Evolutionary conservation across 257 asterid genomes (phyloP).

Genomic region (Solanum tarapatanum): DNA sequence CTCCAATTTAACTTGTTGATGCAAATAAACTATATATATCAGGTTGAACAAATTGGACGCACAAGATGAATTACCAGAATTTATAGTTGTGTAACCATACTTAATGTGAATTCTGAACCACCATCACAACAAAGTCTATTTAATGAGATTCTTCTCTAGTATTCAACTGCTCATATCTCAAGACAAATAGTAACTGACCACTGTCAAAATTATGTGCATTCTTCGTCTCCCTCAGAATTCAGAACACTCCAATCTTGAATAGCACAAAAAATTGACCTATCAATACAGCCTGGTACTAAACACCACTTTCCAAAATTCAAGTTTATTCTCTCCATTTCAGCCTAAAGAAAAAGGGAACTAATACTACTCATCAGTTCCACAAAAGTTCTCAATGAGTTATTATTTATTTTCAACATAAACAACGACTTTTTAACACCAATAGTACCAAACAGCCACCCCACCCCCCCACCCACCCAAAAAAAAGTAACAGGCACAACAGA

Average conservation of each 20-base stretch:
- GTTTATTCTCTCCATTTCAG: neutral
- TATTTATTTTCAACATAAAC: neutral
- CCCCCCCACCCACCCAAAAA: neutral
- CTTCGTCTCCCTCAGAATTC: neutral
- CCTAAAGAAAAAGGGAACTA: neutral
- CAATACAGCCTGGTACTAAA: neutral
- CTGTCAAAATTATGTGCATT: neutral
- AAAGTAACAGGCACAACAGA: neutral
- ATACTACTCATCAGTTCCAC: neutral
- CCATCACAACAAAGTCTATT: neutral
- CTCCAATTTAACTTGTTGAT: neutral
- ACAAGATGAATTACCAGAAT: neutral
- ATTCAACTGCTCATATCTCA: neutral
- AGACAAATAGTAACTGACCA: neutral
- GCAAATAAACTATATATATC: neutral
- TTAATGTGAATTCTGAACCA: neutral
- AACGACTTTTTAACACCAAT: neutral
- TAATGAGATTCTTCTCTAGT: neutral
- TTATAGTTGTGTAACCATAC: neutral
- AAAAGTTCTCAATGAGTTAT: neutral
- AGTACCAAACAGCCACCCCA: neutral
- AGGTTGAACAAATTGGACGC: neutral
- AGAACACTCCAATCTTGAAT: neutral
- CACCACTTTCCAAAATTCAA: neutral
- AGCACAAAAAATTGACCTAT: neutral